Evolutionary conservation across 106 monocot species (phyloP).

Genomic region (Gastrodia elata): DNA sequence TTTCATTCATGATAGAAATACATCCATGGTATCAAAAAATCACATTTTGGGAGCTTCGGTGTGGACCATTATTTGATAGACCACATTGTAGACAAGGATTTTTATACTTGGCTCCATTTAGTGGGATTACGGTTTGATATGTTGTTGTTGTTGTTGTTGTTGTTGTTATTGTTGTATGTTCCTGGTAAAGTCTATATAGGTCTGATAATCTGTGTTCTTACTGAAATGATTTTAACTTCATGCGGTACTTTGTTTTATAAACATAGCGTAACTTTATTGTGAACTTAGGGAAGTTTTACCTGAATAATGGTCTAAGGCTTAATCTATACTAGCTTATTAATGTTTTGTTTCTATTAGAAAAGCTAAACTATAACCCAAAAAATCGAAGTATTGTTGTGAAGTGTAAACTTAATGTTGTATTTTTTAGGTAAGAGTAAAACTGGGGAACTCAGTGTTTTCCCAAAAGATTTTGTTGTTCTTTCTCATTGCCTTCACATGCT

Average conservation of each 20-base stretch:
- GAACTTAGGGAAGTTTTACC: neutral
- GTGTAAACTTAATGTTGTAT: neutral
- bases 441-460: slow-evolving; percentile 91
- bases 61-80: too few species aligned
- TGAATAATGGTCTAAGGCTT: neutral
- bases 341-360: neutral
- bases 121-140: too few species aligned
- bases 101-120: too few species aligned
- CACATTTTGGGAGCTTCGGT: too few species aligned
- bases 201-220: neutral
- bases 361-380: neutral
- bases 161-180: neutral
- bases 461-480: slow-evolving; percentile 60
- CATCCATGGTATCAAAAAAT: neutral
- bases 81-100: too few species aligned
- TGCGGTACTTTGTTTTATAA: neutral
- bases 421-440: slow-evolving; percentile 79
- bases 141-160: too few species aligned
- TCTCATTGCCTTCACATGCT: slow-evolving; percentile 98
- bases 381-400: neutral
- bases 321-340: neutral
- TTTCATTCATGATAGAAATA: neutral
- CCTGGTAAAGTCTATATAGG: neutral
- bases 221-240: neutral
- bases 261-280: neutral